These are phyloP conservation scores for Chlamydomonas asymmetrica DNA, from an alignment of 139 green algal genomes.

Conservation along the genomic window DNA sequence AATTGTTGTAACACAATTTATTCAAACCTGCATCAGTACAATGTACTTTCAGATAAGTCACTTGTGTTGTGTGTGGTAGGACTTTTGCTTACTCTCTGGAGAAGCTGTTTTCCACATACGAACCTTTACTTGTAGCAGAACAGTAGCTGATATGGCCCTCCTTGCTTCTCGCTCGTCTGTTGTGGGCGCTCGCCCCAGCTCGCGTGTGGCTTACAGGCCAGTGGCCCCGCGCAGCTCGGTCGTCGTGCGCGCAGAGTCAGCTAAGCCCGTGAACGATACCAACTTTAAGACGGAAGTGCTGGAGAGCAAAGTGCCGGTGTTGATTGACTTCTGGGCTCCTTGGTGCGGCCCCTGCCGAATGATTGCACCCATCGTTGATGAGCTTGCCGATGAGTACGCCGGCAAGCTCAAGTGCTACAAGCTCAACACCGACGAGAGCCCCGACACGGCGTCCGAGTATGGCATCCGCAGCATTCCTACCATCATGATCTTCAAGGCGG, in stretches of 20 bases:
- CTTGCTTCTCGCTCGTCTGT: conserved; percentile 1
- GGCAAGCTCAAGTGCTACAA: conserved; percentile 70
- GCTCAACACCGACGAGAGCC: conserved; percentile 98
- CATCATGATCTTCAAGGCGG: conserved; percentile 96
- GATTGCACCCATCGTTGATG: conserved; percentile 91
- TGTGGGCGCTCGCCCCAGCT: background rate
- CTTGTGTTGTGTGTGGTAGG: too few relatives aligned
- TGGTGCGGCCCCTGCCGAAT: conserved; percentile 95
- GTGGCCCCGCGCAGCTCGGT: conserved; percentile 3
- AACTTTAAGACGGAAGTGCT: conserved; percentile 89
- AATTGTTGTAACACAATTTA: too few relatives aligned
- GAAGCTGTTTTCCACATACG: too few relatives aligned
- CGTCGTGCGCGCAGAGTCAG: conserved; percentile 39
- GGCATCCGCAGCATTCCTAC: conserved; percentile 96
- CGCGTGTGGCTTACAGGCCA: background rate
- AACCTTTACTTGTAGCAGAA: too few relatives aligned
- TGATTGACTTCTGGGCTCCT: conserved; percentile 94
- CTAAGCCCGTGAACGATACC: conserved; percentile 76
- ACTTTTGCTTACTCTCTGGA: too few relatives aligned
- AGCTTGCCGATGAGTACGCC: conserved; percentile 79
- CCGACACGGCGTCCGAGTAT: conserved; percentile 91
- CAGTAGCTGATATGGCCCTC: too few relatives aligned
- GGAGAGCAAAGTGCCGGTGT: conserved; percentile 79
- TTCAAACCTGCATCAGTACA: too few relatives aligned
- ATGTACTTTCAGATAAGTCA: too few relatives aligned